Percentiles rank a stretch among this genome's conserved stretches.
These are phyloP conservation scores for Eutypa lata DNA, from an alignment of 2,329 filamentous ascomycete genomes.

Conservation along the genomic window DNA sequence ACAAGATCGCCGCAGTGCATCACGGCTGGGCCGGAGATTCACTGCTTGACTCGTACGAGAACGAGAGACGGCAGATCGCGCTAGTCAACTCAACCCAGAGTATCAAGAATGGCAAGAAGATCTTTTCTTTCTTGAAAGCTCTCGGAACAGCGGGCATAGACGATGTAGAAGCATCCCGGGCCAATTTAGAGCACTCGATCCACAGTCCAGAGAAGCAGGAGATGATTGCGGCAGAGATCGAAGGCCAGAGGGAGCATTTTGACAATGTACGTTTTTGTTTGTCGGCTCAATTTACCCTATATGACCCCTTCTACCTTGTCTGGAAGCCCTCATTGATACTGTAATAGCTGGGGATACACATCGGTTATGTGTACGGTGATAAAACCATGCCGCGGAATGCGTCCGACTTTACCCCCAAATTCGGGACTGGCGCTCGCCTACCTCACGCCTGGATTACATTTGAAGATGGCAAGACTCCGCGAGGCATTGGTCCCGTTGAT, in stretches of 20 bases:
- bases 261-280: constrained; percentile 27
- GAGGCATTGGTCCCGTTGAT: constrained; percentile 23
- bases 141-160: constrained; percentile 32
- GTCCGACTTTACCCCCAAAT: constrained; percentile 34
- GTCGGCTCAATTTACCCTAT: no score
- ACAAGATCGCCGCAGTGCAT: constrained; percentile 35
- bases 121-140: constrained; percentile 37
- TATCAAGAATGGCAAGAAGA: constrained; percentile 40
- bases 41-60: constrained; percentile 34
- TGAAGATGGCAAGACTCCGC: neutral
- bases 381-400: constrained; percentile 30
- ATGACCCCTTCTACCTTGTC: neutral
- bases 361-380: constrained; percentile 40
- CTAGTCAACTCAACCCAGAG: constrained; percentile 38
- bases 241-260: constrained; percentile 38
- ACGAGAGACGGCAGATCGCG: constrained; percentile 36
- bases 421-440: constrained; percentile 34
- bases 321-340: neutral
- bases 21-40: constrained; percentile 23
- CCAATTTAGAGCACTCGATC: constrained; percentile 27
- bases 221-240: constrained; percentile 30
- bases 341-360: constrained; percentile 35
- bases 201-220: constrained; percentile 26
- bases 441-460: constrained; percentile 37
- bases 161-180: constrained; percentile 24